Conservation (phyloP, 371 early-diverging fungal genomes). For the Cokeromyces recurvatus region DNA sequence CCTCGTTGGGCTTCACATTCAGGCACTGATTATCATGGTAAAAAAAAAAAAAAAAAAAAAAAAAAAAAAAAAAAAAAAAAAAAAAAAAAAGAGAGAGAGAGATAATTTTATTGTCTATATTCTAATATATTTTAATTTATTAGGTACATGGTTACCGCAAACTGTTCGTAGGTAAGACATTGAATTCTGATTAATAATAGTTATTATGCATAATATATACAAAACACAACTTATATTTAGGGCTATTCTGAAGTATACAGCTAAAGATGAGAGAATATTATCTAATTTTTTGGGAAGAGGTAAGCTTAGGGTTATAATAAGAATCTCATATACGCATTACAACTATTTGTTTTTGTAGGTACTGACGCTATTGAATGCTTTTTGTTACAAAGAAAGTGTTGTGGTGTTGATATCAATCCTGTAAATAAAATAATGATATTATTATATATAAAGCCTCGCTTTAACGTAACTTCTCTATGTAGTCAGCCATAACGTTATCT, state of each 20-base stretch:
- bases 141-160: conserved; percentile 92
- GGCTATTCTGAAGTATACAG: conserved; percentile 72
- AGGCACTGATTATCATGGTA: conserved; percentile 87
- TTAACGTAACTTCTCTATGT: neutral
- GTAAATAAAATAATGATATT: conserved; percentile 35
- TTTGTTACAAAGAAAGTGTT: conserved; percentile 74
- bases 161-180: conserved; percentile 68
- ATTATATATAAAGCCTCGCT: too few relatives aligned
- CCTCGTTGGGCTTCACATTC: conserved; percentile 92
- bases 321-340: too few relatives aligned
- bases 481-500: conserved; percentile 79
- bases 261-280: conserved; percentile 70
- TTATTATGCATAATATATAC: too few relatives aligned
- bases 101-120: too few relatives aligned
- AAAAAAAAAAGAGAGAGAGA: too few relatives aligned
- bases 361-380: conserved; percentile 93
- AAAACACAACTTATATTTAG: conserved; percentile 36
- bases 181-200: too few relatives aligned
- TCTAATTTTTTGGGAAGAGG: conserved; percentile 91
- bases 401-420: conserved; percentile 89
- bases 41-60: neutral
- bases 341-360: conserved; percentile 20
- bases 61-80: too few relatives aligned
- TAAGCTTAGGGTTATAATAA: conserved; percentile 2
- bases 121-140: neutral